These are phyloP conservation scores for Isabelozyma rhagii DNA, from an alignment of 805 yeast species.

Conservation along the genomic window DNA sequence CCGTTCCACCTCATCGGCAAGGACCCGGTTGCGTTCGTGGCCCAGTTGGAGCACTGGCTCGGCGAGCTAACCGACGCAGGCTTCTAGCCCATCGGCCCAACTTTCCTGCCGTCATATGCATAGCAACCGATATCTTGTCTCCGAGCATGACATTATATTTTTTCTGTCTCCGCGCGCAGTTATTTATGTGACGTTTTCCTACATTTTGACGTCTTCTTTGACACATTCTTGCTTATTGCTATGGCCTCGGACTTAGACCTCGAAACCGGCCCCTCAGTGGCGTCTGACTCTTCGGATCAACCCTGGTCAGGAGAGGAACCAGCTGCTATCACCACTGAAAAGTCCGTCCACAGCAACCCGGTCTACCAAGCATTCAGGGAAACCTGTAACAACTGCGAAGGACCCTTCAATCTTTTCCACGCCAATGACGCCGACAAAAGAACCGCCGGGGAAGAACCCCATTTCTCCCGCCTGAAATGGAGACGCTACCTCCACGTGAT, in stretches of 20 bases:
- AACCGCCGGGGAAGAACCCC: background rate
- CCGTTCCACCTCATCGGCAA: constrained; percentile 30
- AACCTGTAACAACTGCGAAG: background rate
- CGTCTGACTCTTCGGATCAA: background rate
- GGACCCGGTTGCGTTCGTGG: constrained; percentile 18
- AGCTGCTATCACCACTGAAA: background rate
- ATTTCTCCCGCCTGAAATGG: background rate
- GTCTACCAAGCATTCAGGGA: background rate
- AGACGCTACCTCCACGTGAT: background rate
- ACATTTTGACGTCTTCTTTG: background rate
- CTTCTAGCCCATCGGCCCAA: too few species aligned
- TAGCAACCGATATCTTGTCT: too few species aligned
- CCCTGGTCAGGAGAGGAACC: too few species aligned
- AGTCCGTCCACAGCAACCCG: background rate
- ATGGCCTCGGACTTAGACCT: too few species aligned
- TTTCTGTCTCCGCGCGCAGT: too few species aligned
- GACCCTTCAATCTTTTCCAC: background rate
- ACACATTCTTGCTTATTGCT: background rate
- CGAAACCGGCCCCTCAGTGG: background rate
- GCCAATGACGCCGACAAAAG: background rate
- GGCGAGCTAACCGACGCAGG: too few species aligned
- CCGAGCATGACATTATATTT: too few species aligned
- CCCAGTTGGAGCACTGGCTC: constrained; percentile 12
- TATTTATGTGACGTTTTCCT: background rate
- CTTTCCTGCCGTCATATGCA: too few species aligned